Percentiles rank a stretch among this genome's conserved stretches.
These are phyloP conservation scores for Berberis thunbergii DNA, from an alignment of 164 flowering plant genomes.

Conservation along the genomic window DNA sequence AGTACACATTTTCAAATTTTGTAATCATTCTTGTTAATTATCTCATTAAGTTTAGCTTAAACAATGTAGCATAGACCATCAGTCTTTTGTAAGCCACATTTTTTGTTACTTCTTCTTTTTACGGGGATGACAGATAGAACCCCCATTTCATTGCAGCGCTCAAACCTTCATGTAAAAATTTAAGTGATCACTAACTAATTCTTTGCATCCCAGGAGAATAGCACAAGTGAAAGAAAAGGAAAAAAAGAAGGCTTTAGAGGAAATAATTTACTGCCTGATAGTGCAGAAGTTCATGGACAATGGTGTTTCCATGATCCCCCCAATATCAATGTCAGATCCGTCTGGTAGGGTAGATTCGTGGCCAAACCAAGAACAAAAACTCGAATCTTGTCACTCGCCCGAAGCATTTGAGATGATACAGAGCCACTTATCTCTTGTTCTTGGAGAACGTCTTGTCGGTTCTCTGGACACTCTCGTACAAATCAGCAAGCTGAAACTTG, in stretches of 20 bases:
- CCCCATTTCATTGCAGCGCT: too few relatives aligned
- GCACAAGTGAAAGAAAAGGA: slow-evolving; percentile 83
- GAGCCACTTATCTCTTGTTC: slow-evolving; percentile 72
- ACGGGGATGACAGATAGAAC: too few relatives aligned
- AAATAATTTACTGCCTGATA: slow-evolving; percentile 71
- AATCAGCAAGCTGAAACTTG: slow-evolving; percentile 83
- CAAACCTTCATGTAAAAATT: too few relatives aligned
- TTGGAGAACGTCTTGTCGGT: slow-evolving; percentile 66
- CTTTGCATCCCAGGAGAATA: slow-evolving; percentile 55
- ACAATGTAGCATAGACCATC: too few relatives aligned
- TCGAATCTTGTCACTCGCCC: slow-evolving; percentile 69
- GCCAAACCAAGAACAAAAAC: slow-evolving; percentile 84
- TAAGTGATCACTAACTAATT: not conserved
- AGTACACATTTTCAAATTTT: too few relatives aligned
- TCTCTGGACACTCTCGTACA: slow-evolving; percentile 53
- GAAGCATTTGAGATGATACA: slow-evolving; percentile 91
- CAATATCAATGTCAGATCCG: slow-evolving; percentile 48
- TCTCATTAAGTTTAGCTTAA: too few relatives aligned
- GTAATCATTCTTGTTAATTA: too few relatives aligned
- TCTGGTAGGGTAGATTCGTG: slow-evolving; percentile 64
- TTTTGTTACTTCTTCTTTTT: too few relatives aligned
- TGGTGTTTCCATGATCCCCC: slow-evolving; percentile 64
- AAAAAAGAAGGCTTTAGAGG: slow-evolving; percentile 52
- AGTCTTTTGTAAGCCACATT: too few relatives aligned
- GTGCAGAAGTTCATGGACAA: slow-evolving; percentile 66